Conservation (phyloP, 345 rosid species). For the Citrus medica region DNA sequence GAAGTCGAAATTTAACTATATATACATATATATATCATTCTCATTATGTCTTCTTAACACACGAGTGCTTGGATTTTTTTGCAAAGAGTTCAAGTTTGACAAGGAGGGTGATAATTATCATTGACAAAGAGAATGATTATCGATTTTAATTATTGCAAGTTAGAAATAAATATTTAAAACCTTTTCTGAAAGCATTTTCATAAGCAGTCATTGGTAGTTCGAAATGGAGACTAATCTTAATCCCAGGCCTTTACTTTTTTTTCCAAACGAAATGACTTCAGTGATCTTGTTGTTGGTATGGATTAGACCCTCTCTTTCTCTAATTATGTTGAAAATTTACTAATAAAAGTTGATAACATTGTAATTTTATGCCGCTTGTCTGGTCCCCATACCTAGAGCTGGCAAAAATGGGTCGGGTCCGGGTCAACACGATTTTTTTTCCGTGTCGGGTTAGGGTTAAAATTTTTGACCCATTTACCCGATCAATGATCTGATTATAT, state of each 20-base stretch:
- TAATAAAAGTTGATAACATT: not conserved
- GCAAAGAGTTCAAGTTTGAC: slow-evolving; percentile 15
- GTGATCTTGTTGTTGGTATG: not conserved
- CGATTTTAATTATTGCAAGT: not conserved
- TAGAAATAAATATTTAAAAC: not conserved
- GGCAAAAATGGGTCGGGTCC: too few relatives aligned
- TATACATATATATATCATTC: not conserved
- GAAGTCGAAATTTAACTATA: not conserved
- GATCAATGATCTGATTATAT: too few relatives aligned
- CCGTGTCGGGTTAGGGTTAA: too few relatives aligned
- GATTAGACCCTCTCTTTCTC: not conserved
- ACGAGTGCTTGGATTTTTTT: slow-evolving; percentile 18
- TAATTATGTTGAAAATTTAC: not conserved
- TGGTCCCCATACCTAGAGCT: not conserved
- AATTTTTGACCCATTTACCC: too few relatives aligned
- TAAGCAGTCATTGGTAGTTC: not conserved
- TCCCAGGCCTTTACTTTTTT: not conserved
- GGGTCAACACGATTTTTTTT: too few relatives aligned
- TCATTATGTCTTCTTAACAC: not conserved
- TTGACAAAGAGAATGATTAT: not conserved
- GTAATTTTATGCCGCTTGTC: not conserved
- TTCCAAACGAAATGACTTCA: slow-evolving; percentile 9
- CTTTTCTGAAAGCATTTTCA: not conserved
- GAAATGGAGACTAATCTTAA: slow-evolving; percentile 12
- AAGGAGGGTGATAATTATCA: not conserved